phyloP scores from a whole-genome alignment of 768 basidiomycete genomes.

The Rhodotorula graminis region DNA sequence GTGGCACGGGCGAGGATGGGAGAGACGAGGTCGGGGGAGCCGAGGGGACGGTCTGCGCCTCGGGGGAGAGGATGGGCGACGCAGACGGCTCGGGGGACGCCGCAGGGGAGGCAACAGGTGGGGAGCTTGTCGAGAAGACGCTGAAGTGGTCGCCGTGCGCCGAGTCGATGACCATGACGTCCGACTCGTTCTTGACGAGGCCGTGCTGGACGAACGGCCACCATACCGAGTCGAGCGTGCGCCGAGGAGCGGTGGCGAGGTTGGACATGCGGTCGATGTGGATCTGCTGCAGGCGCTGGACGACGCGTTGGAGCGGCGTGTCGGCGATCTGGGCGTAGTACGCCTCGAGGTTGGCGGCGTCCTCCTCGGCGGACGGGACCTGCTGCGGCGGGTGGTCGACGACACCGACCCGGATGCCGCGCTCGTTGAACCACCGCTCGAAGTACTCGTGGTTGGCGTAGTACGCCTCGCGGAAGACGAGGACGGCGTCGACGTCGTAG shows the following conservation, averaged over 20 bases:
- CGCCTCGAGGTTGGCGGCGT: constrained; percentile 57
- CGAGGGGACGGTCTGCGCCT: background rate
- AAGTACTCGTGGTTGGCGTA: constrained; percentile 86
- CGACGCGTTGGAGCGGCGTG: constrained; percentile 50
- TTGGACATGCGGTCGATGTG: constrained; percentile 66
- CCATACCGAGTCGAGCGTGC: constrained; percentile 77
- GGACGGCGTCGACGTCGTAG: constrained; percentile 74
- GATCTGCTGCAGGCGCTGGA: constrained; percentile 59
- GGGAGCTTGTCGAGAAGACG: constrained; percentile 53
- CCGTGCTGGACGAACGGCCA: constrained; percentile 97
- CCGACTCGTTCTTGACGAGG: constrained; percentile 59
- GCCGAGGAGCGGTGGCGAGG: constrained; percentile 69
- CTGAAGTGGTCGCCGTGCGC: constrained; percentile 82
- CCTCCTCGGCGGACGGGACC: constrained; percentile 45
- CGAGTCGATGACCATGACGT: constrained; percentile 87
- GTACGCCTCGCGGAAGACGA: constrained; percentile 78
- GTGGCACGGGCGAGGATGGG: background rate
- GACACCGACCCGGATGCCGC: constrained; percentile 50
- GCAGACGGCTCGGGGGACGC: constrained; percentile 7
- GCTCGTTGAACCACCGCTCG: constrained; percentile 68
- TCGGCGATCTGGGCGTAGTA: constrained; percentile 61
- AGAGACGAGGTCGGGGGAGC: background rate
- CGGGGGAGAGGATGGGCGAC: background rate
- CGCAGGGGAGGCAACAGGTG: background rate
- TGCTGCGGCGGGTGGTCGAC: constrained; percentile 46